Evolutionary conservation across 2,329 filamentous ascomycete genomes (phyloP).

Genomic region (Nothomitra cinnamomea): DNA sequence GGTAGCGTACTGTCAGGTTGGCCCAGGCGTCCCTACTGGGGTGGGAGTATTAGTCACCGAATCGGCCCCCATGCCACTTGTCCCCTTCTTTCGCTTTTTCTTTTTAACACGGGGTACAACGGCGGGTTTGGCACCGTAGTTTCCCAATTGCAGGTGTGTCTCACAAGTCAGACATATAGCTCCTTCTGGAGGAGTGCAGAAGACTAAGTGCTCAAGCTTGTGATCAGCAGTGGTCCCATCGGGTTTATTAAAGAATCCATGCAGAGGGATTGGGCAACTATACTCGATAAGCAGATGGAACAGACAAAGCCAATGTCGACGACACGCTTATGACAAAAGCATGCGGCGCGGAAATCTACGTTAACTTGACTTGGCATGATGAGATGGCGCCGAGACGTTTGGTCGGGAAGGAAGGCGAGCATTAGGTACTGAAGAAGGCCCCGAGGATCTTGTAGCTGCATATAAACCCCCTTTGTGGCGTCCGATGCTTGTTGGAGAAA

Average conservation of each 20-base stretch:
- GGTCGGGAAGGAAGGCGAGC: constrained; percentile 76
- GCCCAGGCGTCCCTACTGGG: not conserved
- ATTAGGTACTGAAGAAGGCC: constrained; percentile 85
- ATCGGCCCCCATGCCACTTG: constrained; percentile 27
- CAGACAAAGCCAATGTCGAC: constrained; percentile 91
- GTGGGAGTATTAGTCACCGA: not conserved
- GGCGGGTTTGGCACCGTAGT: constrained; percentile 60
- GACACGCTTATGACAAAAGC: constrained; percentile 85
- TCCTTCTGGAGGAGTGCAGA: constrained; percentile 49
- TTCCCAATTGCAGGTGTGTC: constrained; percentile 57
- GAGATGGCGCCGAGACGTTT: constrained; percentile 43
- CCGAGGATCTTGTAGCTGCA: constrained; percentile 42
- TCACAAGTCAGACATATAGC: constrained; percentile 71
- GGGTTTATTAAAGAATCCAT: not conserved
- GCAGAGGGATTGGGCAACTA: constrained; percentile 14
- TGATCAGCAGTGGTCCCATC: constrained; percentile 8
- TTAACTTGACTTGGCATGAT: constrained; percentile 66
- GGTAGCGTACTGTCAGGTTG: not conserved
- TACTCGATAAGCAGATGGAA: constrained; percentile 81
- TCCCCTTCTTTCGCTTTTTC: constrained; percentile 47
- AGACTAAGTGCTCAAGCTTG: constrained; percentile 30
- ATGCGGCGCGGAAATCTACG: constrained; percentile 94
- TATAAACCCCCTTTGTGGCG: constrained; percentile 52
- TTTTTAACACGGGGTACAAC: constrained; percentile 56
- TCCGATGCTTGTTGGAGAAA: constrained; percentile 85